phyloP scores from a whole-genome alignment of 768 basidiomycete species.

The Coprinopsis marcescibilis region DNA sequence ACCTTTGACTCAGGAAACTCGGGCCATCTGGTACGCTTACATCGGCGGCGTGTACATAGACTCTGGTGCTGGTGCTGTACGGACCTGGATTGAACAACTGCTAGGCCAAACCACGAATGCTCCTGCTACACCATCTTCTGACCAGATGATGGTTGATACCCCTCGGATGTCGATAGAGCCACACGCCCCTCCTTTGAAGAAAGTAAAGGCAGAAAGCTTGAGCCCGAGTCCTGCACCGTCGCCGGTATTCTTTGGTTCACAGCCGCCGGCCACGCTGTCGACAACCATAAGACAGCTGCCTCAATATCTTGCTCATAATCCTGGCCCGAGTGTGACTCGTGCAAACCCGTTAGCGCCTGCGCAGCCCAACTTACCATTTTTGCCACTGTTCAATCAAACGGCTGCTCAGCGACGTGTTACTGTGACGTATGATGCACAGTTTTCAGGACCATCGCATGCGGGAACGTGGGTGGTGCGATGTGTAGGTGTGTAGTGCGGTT shows the following conservation, averaged over 20 bases:
- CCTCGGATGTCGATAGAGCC: slow-evolving; percentile 11
- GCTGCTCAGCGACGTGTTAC: slow-evolving; percentile 58
- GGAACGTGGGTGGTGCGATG: slow-evolving; percentile 64
- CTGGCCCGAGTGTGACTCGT: slow-evolving; percentile 6
- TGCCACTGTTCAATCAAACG: slow-evolving; percentile 72
- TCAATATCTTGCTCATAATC: neutral
- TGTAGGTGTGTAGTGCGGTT: slow-evolving; percentile 48
- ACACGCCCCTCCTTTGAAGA: slow-evolving; percentile 31
- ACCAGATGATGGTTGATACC: slow-evolving; percentile 13
- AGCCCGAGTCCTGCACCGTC: slow-evolving; percentile 9
- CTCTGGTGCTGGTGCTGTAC: slow-evolving; percentile 44
- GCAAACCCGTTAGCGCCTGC: slow-evolving; percentile 60
- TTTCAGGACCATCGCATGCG: slow-evolving; percentile 63
- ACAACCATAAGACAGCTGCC: neutral
- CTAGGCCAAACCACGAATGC: slow-evolving; percentile 23
- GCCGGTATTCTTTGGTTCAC: slow-evolving; percentile 28
- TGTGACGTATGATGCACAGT: slow-evolving; percentile 55
- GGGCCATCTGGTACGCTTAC: slow-evolving; percentile 58
- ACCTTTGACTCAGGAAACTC: slow-evolving; percentile 47
- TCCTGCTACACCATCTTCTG: slow-evolving; percentile 5
- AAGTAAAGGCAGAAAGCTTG: slow-evolving; percentile 31
- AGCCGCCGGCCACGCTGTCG: slow-evolving; percentile 14
- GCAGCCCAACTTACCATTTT: slow-evolving; percentile 56
- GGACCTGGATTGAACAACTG: slow-evolving; percentile 50
- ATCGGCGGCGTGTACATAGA: slow-evolving; percentile 58